A percentile compares a stretch with the other conserved stretches of the same genome.
Evolutionary conservation across 1,284 basidiomycete species (phyloP).

Genomic region (Puccinia polysora): DNA sequence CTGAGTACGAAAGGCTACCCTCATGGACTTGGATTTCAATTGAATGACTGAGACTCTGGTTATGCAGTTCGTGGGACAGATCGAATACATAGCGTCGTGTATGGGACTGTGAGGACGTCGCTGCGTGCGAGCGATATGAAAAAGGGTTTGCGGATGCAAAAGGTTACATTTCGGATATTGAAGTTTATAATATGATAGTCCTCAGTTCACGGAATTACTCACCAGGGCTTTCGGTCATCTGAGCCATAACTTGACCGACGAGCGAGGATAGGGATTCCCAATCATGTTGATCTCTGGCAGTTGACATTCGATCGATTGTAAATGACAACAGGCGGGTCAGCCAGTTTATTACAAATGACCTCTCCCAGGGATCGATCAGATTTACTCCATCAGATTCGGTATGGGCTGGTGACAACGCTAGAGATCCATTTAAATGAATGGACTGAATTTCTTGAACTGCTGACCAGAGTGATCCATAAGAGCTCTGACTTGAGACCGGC

Average conservation of each 20-base stretch:
- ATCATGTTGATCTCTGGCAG: constrained; percentile 1
- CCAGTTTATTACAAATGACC: constrained; percentile 8
- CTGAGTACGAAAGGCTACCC: constrained; percentile 12
- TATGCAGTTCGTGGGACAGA: neutral
- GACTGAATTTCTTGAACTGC: neutral
- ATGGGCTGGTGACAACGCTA: neutral
- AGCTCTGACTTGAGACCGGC: constrained; percentile 10
- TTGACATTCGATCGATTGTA: neutral
- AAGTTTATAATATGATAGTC: neutral
- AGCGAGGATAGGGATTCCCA: constrained; percentile 24
- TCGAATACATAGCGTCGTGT: constrained; percentile 4
- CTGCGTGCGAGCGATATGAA: neutral
- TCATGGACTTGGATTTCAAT: constrained; percentile 20
- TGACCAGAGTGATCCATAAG: constrained; percentile 4
- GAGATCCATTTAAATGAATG: neutral
- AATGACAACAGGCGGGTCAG: constrained; percentile 25
- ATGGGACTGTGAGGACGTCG: no score
- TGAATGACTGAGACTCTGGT: neutral
- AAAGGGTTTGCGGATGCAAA: no score
- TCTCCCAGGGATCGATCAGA: constrained; percentile 30
- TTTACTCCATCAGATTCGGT: neutral
- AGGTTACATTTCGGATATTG: no score
- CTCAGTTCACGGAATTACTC: neutral
- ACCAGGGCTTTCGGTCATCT: constrained; percentile 23
- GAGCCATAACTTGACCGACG: constrained; percentile 15